A percentile compares a stretch with the other conserved stretches of the same genome.
Conservation (phyloP, 2,329 filamentous ascomycete genomes). For the Microascus cirrosus region DNA sequence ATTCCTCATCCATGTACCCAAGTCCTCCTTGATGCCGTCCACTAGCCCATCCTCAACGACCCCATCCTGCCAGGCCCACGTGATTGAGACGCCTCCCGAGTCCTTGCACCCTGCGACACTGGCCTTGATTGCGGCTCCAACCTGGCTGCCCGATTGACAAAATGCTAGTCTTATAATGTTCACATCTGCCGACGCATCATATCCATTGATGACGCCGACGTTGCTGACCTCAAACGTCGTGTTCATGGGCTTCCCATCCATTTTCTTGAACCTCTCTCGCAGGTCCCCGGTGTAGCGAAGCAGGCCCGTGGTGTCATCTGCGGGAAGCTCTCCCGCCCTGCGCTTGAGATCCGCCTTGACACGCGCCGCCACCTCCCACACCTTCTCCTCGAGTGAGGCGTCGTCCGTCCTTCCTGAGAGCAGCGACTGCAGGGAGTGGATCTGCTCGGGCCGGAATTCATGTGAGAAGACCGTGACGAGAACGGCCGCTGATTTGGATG, state of each 20-base stretch:
- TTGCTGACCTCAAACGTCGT: slow-evolving; percentile 42
- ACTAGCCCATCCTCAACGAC: slow-evolving; percentile 26
- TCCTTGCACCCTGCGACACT: slow-evolving; percentile 34
- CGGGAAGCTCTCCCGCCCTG: slow-evolving; percentile 21
- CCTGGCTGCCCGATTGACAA: slow-evolving; percentile 33
- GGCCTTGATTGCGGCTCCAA: slow-evolving; percentile 29
- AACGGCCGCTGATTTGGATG: slow-evolving; percentile 22
- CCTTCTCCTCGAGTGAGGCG: slow-evolving; percentile 7
- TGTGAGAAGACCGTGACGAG: slow-evolving; percentile 25
- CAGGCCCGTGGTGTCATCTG: slow-evolving; percentile 30
- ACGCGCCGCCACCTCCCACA: slow-evolving; percentile 30
- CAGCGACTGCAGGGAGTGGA: not conserved
- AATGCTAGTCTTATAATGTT: slow-evolving; percentile 33
- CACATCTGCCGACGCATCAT: slow-evolving; percentile 12
- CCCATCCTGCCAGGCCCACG: slow-evolving; percentile 35
- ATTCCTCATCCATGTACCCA: slow-evolving; percentile 17
- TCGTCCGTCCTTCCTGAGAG: not conserved
- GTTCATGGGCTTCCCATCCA: slow-evolving; percentile 28
- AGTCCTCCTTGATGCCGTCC: slow-evolving; percentile 22
- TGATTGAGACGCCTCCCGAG: slow-evolving; percentile 24
- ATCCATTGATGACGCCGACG: slow-evolving; percentile 26
- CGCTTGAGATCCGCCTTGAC: slow-evolving; percentile 22
- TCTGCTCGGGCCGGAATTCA: slow-evolving; percentile 12
- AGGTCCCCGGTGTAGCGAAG: slow-evolving; percentile 31
- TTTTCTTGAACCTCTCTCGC: slow-evolving; percentile 23